Evolutionary conservation across 768 basidiomycete genomes (phyloP).

Genomic region (Porphyrellus cyaneotinctus): DNA sequence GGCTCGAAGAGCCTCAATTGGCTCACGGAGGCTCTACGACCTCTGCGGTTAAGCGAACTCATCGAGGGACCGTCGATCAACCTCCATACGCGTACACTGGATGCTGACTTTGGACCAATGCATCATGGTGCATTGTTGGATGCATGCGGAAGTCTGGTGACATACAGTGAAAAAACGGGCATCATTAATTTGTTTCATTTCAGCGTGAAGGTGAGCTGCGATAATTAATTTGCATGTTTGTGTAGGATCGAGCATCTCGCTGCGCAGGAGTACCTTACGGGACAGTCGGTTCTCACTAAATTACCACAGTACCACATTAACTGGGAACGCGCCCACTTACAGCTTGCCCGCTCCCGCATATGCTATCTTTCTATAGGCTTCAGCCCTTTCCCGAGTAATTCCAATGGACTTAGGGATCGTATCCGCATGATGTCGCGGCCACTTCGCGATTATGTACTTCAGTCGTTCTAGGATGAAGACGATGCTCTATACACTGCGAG

Average conservation of each 20-base stretch:
- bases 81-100: neutral
- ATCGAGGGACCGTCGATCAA: neutral
- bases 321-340: too few relatives aligned
- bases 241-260: too few relatives aligned
- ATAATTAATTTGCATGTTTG: too few relatives aligned
- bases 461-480: neutral
- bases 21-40: neutral
- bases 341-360: too few relatives aligned
- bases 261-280: neutral
- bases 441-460: neutral
- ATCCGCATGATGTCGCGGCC: neutral
- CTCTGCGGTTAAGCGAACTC: neutral
- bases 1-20: neutral
- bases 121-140: neutral
- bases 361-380: too few relatives aligned
- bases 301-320: neutral
- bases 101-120: neutral
- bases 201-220: neutral
- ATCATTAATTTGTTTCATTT: neutral
- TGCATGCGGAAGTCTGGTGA: neutral
- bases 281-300: neutral
- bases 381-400: too few relatives aligned
- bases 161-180: neutral
- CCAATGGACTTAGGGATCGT: neutral
- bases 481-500: neutral